Conservation (phyloP, 257 asterid genomes). For the Gentiana straminea region DNA sequence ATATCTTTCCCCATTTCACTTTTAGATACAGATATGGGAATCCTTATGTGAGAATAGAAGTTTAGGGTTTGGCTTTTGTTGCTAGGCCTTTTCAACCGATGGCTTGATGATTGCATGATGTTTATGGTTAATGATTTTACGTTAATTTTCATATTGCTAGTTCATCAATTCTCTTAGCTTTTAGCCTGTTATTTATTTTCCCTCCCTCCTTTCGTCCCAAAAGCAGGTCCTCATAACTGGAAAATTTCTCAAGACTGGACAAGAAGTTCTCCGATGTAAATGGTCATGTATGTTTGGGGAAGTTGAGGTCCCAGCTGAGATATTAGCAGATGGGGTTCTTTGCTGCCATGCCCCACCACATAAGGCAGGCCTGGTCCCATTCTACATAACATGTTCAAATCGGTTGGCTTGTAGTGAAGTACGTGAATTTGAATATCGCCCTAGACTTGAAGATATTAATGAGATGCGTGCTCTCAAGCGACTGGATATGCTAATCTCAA, state of each 20-base stretch:
- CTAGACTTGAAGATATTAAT: constrained; percentile 19
- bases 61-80: not conserved
- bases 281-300: constrained; percentile 93
- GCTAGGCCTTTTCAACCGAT: not conserved
- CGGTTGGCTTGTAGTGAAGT: constrained; percentile 84
- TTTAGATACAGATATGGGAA: too few relatives aligned
- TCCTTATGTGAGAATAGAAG: not conserved
- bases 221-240: constrained; percentile 63
- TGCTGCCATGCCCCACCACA: constrained; percentile 61
- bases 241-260: constrained; percentile 47
- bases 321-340: constrained; percentile 55
- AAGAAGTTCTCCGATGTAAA: constrained; percentile 35
- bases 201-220: constrained; percentile 3
- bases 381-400: constrained; percentile 71
- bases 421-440: constrained; percentile 66
- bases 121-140: not conserved
- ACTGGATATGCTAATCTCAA: constrained; percentile 39
- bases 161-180: not conserved
- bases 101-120: not conserved
- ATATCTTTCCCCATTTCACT: too few relatives aligned
- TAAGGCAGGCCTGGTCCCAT: constrained; percentile 56
- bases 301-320: constrained; percentile 70
- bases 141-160: not conserved
- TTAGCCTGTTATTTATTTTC: constrained; percentile 4
- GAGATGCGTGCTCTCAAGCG: constrained; percentile 45